Conservation (phyloP, 805 yeast genomes). For the Candida vartiovaarae region DNA sequence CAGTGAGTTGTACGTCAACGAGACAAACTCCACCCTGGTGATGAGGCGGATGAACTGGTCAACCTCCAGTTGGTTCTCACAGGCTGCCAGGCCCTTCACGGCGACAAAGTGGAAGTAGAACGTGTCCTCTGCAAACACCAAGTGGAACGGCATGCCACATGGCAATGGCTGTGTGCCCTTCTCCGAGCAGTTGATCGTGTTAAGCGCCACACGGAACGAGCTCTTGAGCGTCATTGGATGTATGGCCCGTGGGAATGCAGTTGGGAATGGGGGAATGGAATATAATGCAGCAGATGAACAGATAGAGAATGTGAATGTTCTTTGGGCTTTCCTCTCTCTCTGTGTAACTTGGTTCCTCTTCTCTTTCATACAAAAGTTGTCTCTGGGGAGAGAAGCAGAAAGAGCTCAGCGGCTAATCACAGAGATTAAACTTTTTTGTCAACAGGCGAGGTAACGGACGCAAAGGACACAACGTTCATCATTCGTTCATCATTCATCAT, state of each 20-base stretch:
- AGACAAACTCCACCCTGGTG: constrained; percentile 20
- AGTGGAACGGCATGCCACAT: constrained; percentile 7
- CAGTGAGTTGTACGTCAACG: constrained; percentile 17
- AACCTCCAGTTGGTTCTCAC: not conserved
- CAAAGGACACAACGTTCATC: no score
- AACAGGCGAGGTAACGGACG: not conserved
- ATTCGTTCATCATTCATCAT: not conserved
- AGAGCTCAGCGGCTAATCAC: no score
- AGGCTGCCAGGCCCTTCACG: not conserved
- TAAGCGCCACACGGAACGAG: constrained; percentile 13
- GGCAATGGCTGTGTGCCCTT: not conserved
- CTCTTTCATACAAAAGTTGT: no score
- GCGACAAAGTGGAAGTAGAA: constrained; percentile 16
- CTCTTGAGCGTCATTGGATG: constrained; percentile 13
- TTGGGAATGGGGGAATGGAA: no score
- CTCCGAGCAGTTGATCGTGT: constrained; percentile 14
- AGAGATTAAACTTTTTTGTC: not conserved
- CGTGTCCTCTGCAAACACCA: constrained; percentile 15
- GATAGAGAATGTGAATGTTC: no score
- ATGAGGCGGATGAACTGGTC: constrained; percentile 17
- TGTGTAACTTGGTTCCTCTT: no score
- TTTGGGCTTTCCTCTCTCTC: no score
- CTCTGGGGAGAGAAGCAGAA: no score
- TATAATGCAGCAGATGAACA: no score
- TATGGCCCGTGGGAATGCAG: no score